Percentiles rank a stretch among this genome's conserved stretches.
These are phyloP conservation scores for Myriosclerotinia duriaeana DNA, from an alignment of 2,329 filamentous ascomycete genomes.

Conservation along the genomic window DNA sequence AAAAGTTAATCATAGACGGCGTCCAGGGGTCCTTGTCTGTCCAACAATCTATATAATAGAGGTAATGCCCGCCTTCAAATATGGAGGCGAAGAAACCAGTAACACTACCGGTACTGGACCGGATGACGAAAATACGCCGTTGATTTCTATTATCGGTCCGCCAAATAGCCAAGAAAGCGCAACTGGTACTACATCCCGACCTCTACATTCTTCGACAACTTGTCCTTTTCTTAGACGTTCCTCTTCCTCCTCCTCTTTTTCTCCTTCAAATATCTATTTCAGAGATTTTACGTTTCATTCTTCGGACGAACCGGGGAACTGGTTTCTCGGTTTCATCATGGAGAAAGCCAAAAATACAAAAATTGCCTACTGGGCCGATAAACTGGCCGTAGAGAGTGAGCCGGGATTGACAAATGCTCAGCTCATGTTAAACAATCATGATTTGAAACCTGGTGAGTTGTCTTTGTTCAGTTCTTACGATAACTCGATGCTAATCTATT, in stretches of 20 bases:
- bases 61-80: slow-evolving; percentile 11
- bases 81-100: not conserved
- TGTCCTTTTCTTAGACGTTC: not conserved
- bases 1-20: slow-evolving; percentile 7
- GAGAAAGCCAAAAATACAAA: slow-evolving; percentile 37
- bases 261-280: not conserved
- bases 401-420: slow-evolving; percentile 74
- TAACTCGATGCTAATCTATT: slow-evolving; percentile 28
- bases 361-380: slow-evolving; percentile 46
- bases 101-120: not conserved
- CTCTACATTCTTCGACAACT: not conserved
- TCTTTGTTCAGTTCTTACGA: not conserved
- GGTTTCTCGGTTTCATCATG: slow-evolving; percentile 46
- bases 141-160: not conserved
- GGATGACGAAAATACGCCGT: slow-evolving; percentile 14
- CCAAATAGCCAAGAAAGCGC: slow-evolving; percentile 10
- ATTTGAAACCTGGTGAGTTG: slow-evolving; percentile 62
- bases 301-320: slow-evolving; percentile 36
- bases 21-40: slow-evolving; percentile 1
- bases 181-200: slow-evolving; percentile 5
- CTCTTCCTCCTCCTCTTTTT: not conserved
- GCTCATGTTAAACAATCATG: slow-evolving; percentile 82
- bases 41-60: slow-evolving; percentile 15
- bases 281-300: slow-evolving; percentile 27
- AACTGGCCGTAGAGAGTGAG: slow-evolving; percentile 71